These are phyloP conservation scores for Coniochaeta hoffmannii DNA, from an alignment of 2,329 filamentous ascomycete species.

Conservation along the genomic window DNA sequence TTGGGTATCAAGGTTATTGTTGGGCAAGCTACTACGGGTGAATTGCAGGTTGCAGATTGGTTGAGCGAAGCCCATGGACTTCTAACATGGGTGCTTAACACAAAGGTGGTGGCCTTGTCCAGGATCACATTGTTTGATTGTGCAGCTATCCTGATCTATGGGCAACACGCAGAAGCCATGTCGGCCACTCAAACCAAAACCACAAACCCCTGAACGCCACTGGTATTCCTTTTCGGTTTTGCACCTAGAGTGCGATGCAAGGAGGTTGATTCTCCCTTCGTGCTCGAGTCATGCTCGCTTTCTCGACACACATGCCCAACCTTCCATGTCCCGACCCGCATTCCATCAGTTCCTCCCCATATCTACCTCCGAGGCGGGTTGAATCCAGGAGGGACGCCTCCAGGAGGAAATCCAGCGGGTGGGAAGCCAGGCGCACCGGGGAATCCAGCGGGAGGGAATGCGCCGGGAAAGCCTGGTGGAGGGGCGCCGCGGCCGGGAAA, in stretches of 20 bases:
- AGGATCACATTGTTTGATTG: not conserved
- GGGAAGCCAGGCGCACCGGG: constrained; percentile 28
- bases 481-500: constrained; percentile 46
- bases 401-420: constrained; percentile 44
- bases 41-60: too few relatives aligned
- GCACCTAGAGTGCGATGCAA: not conserved
- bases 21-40: too few relatives aligned
- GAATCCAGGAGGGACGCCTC: constrained; percentile 61
- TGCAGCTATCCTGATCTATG: not conserved
- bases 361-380: constrained; percentile 59
- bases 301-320: not conserved
- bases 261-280: not conserved
- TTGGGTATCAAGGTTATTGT: too few relatives aligned
- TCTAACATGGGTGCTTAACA: too few relatives aligned
- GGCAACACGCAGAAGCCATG: not conserved
- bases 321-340: not conserved
- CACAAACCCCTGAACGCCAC: not conserved
- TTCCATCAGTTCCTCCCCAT: not conserved
- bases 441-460: constrained; percentile 37
- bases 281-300: not conserved
- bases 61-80: too few relatives aligned
- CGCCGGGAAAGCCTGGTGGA: constrained; percentile 43
- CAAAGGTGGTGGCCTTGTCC: not conserved
- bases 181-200: not conserved
- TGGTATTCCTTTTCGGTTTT: constrained; percentile 3